Evolutionary conservation across 2,329 filamentous ascomycete genomes (phyloP), one percentile per base, ranked within the genome.

Genomic region (Salinomyces thailandicus): DNA sequence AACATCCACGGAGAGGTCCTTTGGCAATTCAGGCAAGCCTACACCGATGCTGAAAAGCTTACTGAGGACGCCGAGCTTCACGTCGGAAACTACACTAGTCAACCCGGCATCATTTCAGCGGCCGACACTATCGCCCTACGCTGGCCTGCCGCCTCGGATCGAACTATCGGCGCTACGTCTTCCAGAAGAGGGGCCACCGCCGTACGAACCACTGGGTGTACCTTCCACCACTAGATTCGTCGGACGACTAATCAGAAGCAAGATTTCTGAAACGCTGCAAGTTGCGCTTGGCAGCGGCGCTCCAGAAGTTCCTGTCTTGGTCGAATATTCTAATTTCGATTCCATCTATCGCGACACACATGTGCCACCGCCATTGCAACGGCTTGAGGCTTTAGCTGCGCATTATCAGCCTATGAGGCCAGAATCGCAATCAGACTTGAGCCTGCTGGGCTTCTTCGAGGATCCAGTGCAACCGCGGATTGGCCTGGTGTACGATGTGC

Each of bases 401-500:
- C 46, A 47, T 22, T 45, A 56, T 9, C 48, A 50, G 37, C 53
- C 53, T 2, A 56, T 56, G 52, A 47, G 54, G 29, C 36, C 53
- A 12, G 54, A 56, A 15, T 53, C 51, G 14, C 52, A 55, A 31
- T 48, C 46, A 2, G 64, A 62, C 16, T 69, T 77, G 2, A 81
- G 71, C 67, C 77, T 71, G 49, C 58, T 53, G 67, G 82, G 44
- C 51, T 87, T 85, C 51, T 85, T 85, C 49, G 81, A 87, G 53
- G 82, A 87, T 49, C 68, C 80, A 36, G 71, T 74, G 36, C 77
- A 82, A 37, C 63, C 66, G 1, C 71, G 83, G 7, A 73, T 85
- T 36, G 83, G 82, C 4, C 66, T 89, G 8, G 71, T 89, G 8
- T 89, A 85, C 50, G 77, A 81, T 33, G 73, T 87, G 18, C 82